A percentile compares a stretch with the other conserved stretches of the same genome.
These are phyloP conservation scores for Wickerhamomyces ciferrii DNA, from an alignment of 805 yeast species.

Conservation along the genomic window DNA sequence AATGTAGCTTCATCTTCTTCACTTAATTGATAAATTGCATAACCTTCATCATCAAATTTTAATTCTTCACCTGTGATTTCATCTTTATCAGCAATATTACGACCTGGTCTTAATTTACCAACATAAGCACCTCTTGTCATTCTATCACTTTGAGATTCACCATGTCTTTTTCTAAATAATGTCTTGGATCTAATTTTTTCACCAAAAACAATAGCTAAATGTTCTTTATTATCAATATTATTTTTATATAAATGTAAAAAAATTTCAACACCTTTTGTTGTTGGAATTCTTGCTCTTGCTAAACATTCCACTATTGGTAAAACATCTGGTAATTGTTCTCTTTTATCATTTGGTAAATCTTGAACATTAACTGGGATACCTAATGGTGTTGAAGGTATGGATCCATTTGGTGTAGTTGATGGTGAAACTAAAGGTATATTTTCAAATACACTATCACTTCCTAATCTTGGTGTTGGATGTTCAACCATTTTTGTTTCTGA, in stretches of 20 bases:
- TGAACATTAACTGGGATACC: constrained; percentile 17
- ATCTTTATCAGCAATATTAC: constrained; percentile 64
- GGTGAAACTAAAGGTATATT: constrained; percentile 38
- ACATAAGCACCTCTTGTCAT: constrained; percentile 99
- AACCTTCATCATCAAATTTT: constrained; percentile 35
- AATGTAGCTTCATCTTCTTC: constrained; percentile 42
- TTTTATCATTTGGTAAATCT: constrained; percentile 16
- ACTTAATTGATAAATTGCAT: constrained; percentile 22
- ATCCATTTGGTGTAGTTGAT: constrained; percentile 24
- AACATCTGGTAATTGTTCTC: constrained; percentile 40
- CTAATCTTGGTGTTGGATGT: constrained; percentile 13
- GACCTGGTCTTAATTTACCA: constrained; percentile 86
- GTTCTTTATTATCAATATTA: constrained; percentile 86
- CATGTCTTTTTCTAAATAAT: constrained; percentile 52
- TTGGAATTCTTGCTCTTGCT: constrained; percentile 94
- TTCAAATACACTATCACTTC: constrained; percentile 18
- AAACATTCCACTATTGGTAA: constrained; percentile 82
- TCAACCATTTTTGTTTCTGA: constrained; percentile 1
- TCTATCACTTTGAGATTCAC: constrained; percentile 85
- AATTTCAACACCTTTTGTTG: constrained; percentile 91
- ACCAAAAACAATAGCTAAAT: constrained; percentile 94
- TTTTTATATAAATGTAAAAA: constrained; percentile 87
- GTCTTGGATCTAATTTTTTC: constrained; percentile 79
- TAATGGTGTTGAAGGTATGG: constrained; percentile 21
- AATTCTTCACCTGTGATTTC: constrained; percentile 32